phyloP scores from a whole-genome alignment of 139 green algal species.

The Raphidocelis subcapitata region DNA sequence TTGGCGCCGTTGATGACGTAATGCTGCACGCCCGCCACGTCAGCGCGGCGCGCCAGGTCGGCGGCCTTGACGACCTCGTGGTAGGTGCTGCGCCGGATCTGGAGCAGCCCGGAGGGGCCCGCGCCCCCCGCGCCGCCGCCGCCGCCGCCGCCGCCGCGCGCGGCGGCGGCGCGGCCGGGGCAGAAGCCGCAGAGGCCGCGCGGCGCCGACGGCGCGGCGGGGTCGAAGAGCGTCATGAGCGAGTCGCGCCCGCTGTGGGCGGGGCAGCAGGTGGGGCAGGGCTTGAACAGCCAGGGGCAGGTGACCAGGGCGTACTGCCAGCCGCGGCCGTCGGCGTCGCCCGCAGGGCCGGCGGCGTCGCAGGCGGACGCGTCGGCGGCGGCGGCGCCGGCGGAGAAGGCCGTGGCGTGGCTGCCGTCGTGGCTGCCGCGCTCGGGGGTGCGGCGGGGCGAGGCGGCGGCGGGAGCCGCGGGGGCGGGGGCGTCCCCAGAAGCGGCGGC shows the following conservation, averaged over 20 bases:
- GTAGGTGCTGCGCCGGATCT: conserved; percentile 74
- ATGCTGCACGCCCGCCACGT: conserved; percentile 71
- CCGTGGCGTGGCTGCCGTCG: too few species aligned
- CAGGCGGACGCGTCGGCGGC: not conserved
- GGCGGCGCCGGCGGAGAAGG: not conserved
- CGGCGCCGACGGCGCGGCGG: not conserved
- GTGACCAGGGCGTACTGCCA: conserved; percentile 30
- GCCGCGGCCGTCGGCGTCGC: not conserved
- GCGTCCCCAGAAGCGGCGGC: not conserved
- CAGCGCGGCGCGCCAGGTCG: conserved; percentile 55
- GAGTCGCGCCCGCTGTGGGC: conserved; percentile 4
- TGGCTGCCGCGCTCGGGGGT: not conserved
- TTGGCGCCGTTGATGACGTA: conserved; percentile 84
- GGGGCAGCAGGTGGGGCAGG: conserved; percentile 28
- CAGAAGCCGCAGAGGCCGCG: conserved; percentile 30
- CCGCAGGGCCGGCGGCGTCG: not conserved
- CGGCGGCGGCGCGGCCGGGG: conserved; percentile 7
- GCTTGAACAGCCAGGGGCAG: conserved; percentile 26
- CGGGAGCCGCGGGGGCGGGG: not conserved
- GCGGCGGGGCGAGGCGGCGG: not conserved
- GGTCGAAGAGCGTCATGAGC: conserved; percentile 31
- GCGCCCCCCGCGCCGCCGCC: not conserved
- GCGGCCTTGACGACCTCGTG: conserved; percentile 81
- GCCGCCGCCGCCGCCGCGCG: too few species aligned
- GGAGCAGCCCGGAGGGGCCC: conserved; percentile 10